Conservation (phyloP, 192 early-diverging fungal species). For the Coemansia erecta region DNA sequence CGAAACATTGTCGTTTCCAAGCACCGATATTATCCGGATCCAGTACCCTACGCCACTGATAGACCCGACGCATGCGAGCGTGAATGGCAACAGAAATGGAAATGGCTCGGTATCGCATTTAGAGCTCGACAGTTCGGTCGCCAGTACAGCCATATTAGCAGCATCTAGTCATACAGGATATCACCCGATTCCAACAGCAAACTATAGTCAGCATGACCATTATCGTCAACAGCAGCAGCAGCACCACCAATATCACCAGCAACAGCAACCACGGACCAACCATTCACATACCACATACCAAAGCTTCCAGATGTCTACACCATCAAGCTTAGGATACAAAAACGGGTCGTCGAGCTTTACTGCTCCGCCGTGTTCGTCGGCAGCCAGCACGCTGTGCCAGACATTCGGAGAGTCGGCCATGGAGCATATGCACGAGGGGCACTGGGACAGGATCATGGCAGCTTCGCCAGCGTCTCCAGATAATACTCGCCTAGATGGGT, state of each 20-base stretch:
- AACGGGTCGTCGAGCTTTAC: slow-evolving; percentile 1
- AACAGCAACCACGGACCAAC: background rate
- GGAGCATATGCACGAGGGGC: background rate
- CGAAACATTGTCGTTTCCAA: background rate
- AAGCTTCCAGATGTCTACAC: background rate
- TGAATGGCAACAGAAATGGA: background rate
- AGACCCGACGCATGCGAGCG: background rate
- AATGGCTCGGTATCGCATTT: background rate
- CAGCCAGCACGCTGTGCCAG: background rate
- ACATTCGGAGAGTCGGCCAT: background rate
- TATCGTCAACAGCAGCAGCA: background rate
- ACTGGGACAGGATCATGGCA: too few relatives aligned
- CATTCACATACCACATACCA: slow-evolving; percentile 3
- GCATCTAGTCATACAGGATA: background rate
- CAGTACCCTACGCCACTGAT: slow-evolving; percentile 5
- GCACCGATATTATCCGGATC: background rate
- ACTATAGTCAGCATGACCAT: background rate
- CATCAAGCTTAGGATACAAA: background rate
- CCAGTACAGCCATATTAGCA: background rate
- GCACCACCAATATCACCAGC: background rate
- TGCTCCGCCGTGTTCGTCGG: background rate
- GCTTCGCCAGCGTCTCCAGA: too few relatives aligned
- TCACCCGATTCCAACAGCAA: background rate
- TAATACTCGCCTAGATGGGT: too few relatives aligned
- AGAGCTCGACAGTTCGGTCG: background rate